Base-by-base conservation (phyloP, 2,329 filamentous ascomycete genomes). In the Cryphonectria japonica region DNA sequence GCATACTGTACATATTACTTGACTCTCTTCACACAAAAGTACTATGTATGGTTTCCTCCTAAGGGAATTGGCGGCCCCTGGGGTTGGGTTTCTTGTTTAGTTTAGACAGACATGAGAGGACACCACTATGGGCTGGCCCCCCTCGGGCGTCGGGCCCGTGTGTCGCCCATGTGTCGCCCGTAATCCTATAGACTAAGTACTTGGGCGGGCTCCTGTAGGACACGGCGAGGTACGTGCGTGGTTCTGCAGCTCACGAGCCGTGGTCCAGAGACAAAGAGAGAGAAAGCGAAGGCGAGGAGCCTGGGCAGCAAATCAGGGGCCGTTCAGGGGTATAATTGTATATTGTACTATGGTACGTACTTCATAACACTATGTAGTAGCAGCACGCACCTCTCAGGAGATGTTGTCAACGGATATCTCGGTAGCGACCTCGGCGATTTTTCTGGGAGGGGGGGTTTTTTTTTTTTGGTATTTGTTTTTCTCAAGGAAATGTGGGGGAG, bases 341-440 rank as follows among this genome's bases (percentile, higher is more conserved):
- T 50, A 57, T 57, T 14, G 52, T 32, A 32, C 52, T 29, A 26
- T 26, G n/a, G 46, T 54, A 57, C 11, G 52, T 29, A 29, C n/a
- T n/a, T n/a, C 52, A 26, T 29, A 54, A n/a, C 29, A 54, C 8
- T n/a, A 39, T 11, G 37, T 13, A 29, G 50, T 29, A 7, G 26
- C 26, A 32, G 29, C 54, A 29, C 54, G 26, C 54, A 59, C 54
- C 54, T 59, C 11, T 62, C 60, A 62, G 60, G 34, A 62, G 37
- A 26, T 37, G 19, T n/a, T 22, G 19, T 34, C 2, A 4, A 16
- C 5, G n/a, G 34, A 22, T 29, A 16, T 39, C 43, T 50, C 62
- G 62, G 62, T 14, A 50, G n/a, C 62, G 41, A 26, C 26, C 41
- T 54, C 43, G 41, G 63, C 43, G 43, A 26, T 43, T 14, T 64